Percentiles rank a stretch among this genome's conserved stretches.
phyloP scores from a whole-genome alignment of 2,329 filamentous ascomycete genomes.

The Fusarium tricinctum region DNA sequence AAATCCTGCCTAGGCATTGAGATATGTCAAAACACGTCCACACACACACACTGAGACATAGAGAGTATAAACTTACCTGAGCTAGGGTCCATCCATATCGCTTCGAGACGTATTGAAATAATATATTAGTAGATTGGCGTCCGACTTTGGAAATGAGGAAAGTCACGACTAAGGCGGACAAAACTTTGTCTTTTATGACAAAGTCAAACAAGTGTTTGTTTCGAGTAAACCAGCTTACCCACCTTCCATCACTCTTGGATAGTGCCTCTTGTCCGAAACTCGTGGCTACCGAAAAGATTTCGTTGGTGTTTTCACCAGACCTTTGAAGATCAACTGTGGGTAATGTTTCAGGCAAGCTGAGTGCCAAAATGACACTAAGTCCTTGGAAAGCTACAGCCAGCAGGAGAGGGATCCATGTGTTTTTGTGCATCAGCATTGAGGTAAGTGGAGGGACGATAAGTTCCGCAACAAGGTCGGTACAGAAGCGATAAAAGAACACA shows the following conservation, averaged over 20 bases:
- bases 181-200: background rate
- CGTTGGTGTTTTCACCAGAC: background rate
- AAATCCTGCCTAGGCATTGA: conserved; percentile 3
- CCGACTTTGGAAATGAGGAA: conserved; percentile 10
- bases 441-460: conserved; percentile 6
- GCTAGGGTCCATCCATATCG: conserved; percentile 13
- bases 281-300: background rate
- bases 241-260: background rate
- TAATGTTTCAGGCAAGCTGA: conserved; percentile 4
- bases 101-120: conserved; percentile 19
- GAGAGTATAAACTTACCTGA: background rate
- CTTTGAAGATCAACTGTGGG: background rate
- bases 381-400: conserved; percentile 9
- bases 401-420: conserved; percentile 9
- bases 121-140: conserved; percentile 5
- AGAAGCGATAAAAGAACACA: conserved; percentile 12
- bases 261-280: background rate
- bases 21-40: background rate
- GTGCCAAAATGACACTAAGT: conserved; percentile 8
- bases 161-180: conserved; percentile 1
- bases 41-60: background rate
- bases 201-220: conserved; percentile 6
- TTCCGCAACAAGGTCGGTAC: conserved; percentile 10
- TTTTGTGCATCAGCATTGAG: conserved; percentile 10
- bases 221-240: background rate